Evolutionary conservation across 176 grass and related monocot genomes (phyloP), one percentile per base, ranked within the genome.

Genomic region (Avena sativa): DNA sequence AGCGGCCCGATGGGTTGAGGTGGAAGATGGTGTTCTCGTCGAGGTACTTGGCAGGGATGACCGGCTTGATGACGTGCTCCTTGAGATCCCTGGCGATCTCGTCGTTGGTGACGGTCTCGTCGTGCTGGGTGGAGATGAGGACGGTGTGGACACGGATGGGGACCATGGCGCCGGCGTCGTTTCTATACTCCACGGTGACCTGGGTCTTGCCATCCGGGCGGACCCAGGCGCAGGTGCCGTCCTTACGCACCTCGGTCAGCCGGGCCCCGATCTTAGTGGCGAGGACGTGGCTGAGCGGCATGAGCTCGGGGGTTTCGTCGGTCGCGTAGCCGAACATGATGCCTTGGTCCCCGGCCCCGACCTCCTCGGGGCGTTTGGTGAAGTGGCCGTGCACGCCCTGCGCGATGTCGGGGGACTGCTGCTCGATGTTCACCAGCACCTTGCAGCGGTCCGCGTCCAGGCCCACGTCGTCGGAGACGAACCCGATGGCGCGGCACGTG

Each of bases 61-160:
- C 84, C 0, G 89, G 87, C 81, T 94, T 91, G 89, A 94, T 91
- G 80, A 94, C 92, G 47, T 94, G 89, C 92, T 94, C 89, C 84
- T 94, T 94, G 81, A 94, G 92, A 87, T 94, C 92, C 0, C 84
- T 87, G 4, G 92, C 92, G 57, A 94, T 94, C 89, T 94, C 79
- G 49, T 94, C 92, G 51, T 94, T 94, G 81, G 81, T 91, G 53
- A 94, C 89, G 5, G 89, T 84, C 87, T 94, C 92, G 76, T 94
- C 92, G 62, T 94, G 92, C 89, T 94, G 92, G 44, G 92, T 94
- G 62, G 92, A 94, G 89, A 94, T 91, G 20, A 94, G 92, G 11
- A 94, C 89, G 16, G 92, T 94, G 92, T 94, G 92, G 8, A 94
- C 92, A 46, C 92, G 86, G 76, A 91, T 74, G 44, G 92, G 92